Evolutionary conservation across 2,329 filamentous ascomycete species (phyloP), one percentile per base, ranked within the genome.

Genomic region (Monilinia fructigena): DNA sequence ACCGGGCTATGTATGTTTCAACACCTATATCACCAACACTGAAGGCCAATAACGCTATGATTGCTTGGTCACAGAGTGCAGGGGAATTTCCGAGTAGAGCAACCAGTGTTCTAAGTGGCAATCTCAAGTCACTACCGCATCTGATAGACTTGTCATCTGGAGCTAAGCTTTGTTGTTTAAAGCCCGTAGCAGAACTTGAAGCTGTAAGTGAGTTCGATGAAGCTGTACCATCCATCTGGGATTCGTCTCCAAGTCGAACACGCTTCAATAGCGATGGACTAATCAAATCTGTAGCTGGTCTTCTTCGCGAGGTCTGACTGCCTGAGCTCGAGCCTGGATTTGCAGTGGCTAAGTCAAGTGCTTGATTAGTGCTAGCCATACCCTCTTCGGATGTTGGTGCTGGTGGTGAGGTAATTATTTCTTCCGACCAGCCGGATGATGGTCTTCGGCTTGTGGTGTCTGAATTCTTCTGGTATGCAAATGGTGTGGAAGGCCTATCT

Each of bases 221-320:
- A 48, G 45, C 20, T 48, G 20, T 7, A 23, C 2, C n/a, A 38
- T 23, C 45, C 14, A 50, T 12, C 23, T 35, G 40, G 10, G 26
- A 48, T 35, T 69, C 67, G 20, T 54, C 31, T 23, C 65, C 35
- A 23, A 68, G 47, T 4, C 72, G 68, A n/a, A 53, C 47, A 59
- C 70, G 71, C 53, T 75, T 74, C 20, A 65, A 48, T 16, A 38
- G 48, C 20, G 35, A 53, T 48, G 69, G 67, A 14, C 56, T 63
- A 20, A 70, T 26, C 14, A 66, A 67, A 18, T 70, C 66, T n/a
- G 60, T 12, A 14, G 71, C 69, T 18, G 67, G 68, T 50, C 70
- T 73, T 16, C 71, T 70, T 28, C 73, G 67, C 16, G 70, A 35
- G 20, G 35, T 56, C 54, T 72, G 72, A 23, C 45, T 35, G 14